Evolutionary conservation across 805 yeast genomes (phyloP), one percentile per base, ranked within the genome.

Genomic region (Candida sonorensis): DNA sequence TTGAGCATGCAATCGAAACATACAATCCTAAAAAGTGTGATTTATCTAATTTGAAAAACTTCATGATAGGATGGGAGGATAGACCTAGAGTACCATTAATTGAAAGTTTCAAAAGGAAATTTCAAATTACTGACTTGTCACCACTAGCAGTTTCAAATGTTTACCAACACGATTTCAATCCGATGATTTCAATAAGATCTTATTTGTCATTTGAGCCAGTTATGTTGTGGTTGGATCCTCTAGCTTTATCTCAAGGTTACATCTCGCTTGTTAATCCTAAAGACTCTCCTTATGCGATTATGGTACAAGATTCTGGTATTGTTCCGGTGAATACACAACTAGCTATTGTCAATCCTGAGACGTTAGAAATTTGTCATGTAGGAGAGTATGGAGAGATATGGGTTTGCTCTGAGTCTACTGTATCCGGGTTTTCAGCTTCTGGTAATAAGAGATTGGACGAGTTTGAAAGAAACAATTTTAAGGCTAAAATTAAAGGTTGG

Each of bases 341-440:
- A 21, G 92, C 94, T 1, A 82, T 92, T 38, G 97, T 92, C 3
- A 92, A 92, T 44, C 98, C 98, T 1, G 97, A 92, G 51, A 90
- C 97, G 0, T 57, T 71, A 27, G 62, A 66, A 33, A 62, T 87
- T 10, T 90, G 98, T 51, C 75, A 72, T 36, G 79, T 78, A 31
- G 97, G 97, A 7, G 98, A 92, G 55, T 77, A 75, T 55, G 99
- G 99, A 21, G 99, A 92, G 59, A 86, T 92, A 24, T 92, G 97
- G 97, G 94, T 90, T 2, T 75, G 83, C 41, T 82, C 95, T 1
- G 95, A 86, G 42, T 94, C 90, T 1, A 87, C 81, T 45, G 80
- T 77, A 18, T 55, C n/a, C n/a, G n/a, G n/a, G n/a, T n/a, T n/a
- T n/a, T n/a, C 66, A 10, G 72, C 75, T 6, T 79, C 76, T 51